Evolutionary conservation across 2,329 filamentous ascomycete species (phyloP), one percentile per base, ranked within the genome.

Genomic region (Myriosclerotinia scirpicola): DNA sequence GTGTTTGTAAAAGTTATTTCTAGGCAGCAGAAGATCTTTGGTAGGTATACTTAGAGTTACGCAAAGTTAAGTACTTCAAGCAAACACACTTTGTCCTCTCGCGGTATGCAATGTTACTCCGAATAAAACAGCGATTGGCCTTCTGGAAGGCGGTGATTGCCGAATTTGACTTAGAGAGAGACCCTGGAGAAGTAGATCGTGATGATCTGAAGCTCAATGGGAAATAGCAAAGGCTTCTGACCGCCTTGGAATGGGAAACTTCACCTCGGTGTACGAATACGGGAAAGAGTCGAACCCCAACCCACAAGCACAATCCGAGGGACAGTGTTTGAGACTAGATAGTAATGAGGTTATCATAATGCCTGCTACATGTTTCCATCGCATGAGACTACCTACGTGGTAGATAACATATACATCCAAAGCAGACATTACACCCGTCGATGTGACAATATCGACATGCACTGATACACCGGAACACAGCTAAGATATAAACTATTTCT

Each of bases 221-320:
- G 58, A 26, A 12, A 48, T 40, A 38, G 44, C 12, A 26, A 50
- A 26, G 14, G 20, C 44, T 20, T 26, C 30, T 61, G 34, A 36
- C n/a, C 44, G 58, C 34, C 58, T 50, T 52, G 36, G 46, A 40
- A 50, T 26, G 44, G n/a, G 36, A 61, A 15, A 38, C 14, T 61
- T 61, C 20, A 20, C 58, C 30, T 61, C 34, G 58, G 58, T 50
- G 58, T 61, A 22, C 58, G n/a, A 61, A 61, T 52, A n/a, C 6
- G 58, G 58, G n/a, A 61, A 55, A 61, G 44, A 50, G 34, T 50
- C 38, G 58, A 61, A 38, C 44, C 44, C 44, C 15, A 40, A 38
- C 58, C 34, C 44, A 50, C 46, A 7, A 60, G 58, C 14, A 60
- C 58, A 50, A 61, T 38, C 34, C 44, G 44, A 50, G 30, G 34